Percentiles rank a stretch among this genome's conserved stretches.
Evolutionary conservation across 805 yeast genomes (phyloP).

Genomic region (Candida broadrunensis): DNA sequence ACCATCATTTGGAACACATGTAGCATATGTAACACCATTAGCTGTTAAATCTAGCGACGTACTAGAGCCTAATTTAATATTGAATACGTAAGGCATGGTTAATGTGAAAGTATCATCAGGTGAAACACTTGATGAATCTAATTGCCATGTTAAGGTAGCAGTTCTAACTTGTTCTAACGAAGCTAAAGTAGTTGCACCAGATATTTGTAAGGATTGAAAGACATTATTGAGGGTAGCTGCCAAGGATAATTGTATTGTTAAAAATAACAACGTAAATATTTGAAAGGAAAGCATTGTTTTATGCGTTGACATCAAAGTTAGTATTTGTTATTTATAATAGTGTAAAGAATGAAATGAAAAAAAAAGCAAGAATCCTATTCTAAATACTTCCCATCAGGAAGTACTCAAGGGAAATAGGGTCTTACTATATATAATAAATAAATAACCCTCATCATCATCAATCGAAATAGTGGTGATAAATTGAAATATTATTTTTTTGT

Average conservation of each 20-base stretch:
- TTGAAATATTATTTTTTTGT: too few species aligned
- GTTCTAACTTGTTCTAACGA: slow-evolving; percentile 10
- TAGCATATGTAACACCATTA: slow-evolving; percentile 15
- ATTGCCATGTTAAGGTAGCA: slow-evolving; percentile 18
- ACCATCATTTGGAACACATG: slow-evolving; percentile 17
- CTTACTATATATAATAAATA: too few species aligned
- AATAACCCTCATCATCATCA: too few species aligned
- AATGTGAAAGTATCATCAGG: slow-evolving; percentile 27
- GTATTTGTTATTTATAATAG: too few species aligned
- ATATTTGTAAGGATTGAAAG: slow-evolving; percentile 7
- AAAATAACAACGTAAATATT: background rate
- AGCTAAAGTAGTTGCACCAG: slow-evolving; percentile 8
- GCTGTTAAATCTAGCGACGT: slow-evolving; percentile 10
- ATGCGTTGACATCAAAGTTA: too few species aligned
- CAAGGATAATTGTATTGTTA: slow-evolving; percentile 1
- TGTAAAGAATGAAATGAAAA: too few species aligned
- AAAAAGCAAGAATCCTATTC: too few species aligned
- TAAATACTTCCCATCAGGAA: too few species aligned
- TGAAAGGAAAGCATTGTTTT: background rate
- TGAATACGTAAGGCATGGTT: slow-evolving; percentile 23
- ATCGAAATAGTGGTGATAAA: too few species aligned
- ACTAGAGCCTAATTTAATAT: slow-evolving; percentile 12
- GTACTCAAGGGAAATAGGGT: too few species aligned
- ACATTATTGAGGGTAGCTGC: slow-evolving; percentile 6
- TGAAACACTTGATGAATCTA: slow-evolving; percentile 9